Percentiles rank a stretch among this genome's conserved stretches.
These are phyloP conservation scores for Astragalus glycyphyllos DNA, from an alignment of 306 rosid genomes.

Conservation along the genomic window DNA sequence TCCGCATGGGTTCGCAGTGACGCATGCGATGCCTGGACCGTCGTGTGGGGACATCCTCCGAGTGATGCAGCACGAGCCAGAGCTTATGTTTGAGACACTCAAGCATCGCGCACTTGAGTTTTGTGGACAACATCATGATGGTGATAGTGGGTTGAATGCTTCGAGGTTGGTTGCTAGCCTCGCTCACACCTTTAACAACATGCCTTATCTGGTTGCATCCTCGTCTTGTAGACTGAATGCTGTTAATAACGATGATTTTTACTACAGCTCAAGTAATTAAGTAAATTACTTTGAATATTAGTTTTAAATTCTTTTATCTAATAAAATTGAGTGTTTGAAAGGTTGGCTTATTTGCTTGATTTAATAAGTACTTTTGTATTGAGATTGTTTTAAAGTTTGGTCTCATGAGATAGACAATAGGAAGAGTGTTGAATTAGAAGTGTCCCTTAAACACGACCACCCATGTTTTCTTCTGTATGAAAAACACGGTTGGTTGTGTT, in stretches of 20 bases:
- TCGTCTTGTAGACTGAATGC: constrained; percentile 66
- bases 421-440: no score
- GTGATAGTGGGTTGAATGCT: constrained; percentile 45
- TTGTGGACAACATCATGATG: constrained; percentile 29
- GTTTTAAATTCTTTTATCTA: no score
- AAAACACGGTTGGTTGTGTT: no score
- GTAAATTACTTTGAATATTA: no score
- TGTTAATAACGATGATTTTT: constrained; percentile 54
- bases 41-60: constrained; percentile 89
- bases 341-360: no score
- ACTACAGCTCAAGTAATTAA: constrained; percentile 62
- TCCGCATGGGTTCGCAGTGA: constrained; percentile 93
- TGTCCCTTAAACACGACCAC: no score
- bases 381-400: no score
- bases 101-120: constrained; percentile 69
- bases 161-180: constrained; percentile 57
- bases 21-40: constrained; percentile 75
- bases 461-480: no score
- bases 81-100: constrained; percentile 95
- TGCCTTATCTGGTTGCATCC: constrained; percentile 69
- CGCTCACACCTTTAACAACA: constrained; percentile 70
- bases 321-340: no score
- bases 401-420: no score
- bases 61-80: constrained; percentile 97
- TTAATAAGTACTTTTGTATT: no score